Evolutionary conservation across 495 filamentous ascomycete genomes (phyloP), one percentile per base, ranked within the genome.

Genomic region (Aspergillus sparsus): DNA sequence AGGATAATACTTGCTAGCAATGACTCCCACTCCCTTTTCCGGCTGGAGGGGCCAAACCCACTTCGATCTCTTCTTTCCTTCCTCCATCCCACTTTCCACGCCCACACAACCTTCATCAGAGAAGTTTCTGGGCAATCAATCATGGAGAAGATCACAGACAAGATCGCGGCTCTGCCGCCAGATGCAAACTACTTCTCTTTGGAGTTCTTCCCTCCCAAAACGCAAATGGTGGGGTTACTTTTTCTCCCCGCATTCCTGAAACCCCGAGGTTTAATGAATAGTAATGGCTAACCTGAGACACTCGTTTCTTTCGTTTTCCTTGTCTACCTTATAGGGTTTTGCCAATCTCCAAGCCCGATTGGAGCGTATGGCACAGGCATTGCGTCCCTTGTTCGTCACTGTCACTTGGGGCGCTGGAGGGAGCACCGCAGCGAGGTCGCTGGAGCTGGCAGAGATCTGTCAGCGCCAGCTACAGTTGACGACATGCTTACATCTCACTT

Each of bases 141-240:
- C 44, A 93, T 93, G 89, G 88, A 94, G 75, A 96, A 91, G 75
- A 91, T 98, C 70, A 97, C 92, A 55, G 89, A 96, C 80, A 98
- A 98, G 83, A 92, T 98, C 68, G 89, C 90, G 74, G 91, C 91
- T 62, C 76, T 98, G 76, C 89, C 91, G 70, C 82, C 87, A 39
- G 85, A 89, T 73, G 82, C 83, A 53, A 85, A 85, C 66, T 98
- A 93, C 80, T 93, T 96, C 77, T 98, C 95, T 35, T 87, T 98
- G 65, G 95, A 98, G 79, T 98, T 98, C 84, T 98, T 98, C 75
- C 94, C 94, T 55, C 95, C 95, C 53, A 98, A 97, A 77, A 98
- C 94, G 21, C 77, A 85, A 57, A 95, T 93, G 88, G 92, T 88
- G 73, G 71, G 75, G 72, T 70, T 55, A 61, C 59, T 35, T 41